These are phyloP conservation scores for Musa schizocarpa DNA, from an alignment of 176 grass and related monocot species.

Conservation along the genomic window DNA sequence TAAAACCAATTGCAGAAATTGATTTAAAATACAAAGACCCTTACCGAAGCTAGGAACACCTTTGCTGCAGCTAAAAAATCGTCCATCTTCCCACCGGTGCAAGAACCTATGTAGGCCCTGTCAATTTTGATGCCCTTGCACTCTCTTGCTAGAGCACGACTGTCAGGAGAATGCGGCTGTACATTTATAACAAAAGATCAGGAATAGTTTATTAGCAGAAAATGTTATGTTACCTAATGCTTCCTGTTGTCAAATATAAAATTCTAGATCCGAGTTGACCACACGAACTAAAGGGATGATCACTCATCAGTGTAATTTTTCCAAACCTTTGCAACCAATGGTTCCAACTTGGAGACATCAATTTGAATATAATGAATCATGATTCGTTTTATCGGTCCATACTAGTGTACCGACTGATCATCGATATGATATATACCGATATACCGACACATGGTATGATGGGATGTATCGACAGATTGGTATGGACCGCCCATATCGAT, in stretches of 20 bases:
- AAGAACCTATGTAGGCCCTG: slow-evolving; percentile 93
- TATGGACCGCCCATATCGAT: too few relatives aligned
- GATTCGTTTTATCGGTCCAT: too few relatives aligned
- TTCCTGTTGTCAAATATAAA: too few relatives aligned
- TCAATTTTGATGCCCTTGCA: slow-evolving; percentile 95
- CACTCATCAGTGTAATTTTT: neutral
- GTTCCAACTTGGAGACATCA: slow-evolving; percentile 91
- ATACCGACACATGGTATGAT: too few relatives aligned
- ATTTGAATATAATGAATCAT: slow-evolving; percentile 22
- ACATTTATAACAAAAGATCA: slow-evolving; percentile 11
- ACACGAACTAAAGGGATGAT: neutral
- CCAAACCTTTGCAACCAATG: slow-evolving; percentile 86
- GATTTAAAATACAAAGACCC: slow-evolving; percentile 23
- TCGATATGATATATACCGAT: too few relatives aligned
- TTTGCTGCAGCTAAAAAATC: slow-evolving; percentile 90
- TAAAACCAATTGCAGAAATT: slow-evolving; percentile 1
- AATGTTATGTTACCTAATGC: neutral
- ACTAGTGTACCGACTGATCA: too few relatives aligned
- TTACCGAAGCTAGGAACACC: slow-evolving; percentile 84
- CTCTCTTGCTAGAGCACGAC: slow-evolving; percentile 85
- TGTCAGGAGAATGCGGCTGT: slow-evolving; percentile 97
- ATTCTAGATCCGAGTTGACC: neutral
- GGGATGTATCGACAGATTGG: too few relatives aligned
- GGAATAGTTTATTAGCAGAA: slow-evolving; percentile 5
- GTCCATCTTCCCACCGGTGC: slow-evolving; percentile 90